A percentile compares a stretch with the other conserved stretches of the same genome.
Conservation (phyloP, 208 protist species). For the Phytomonas sp. region DNA sequence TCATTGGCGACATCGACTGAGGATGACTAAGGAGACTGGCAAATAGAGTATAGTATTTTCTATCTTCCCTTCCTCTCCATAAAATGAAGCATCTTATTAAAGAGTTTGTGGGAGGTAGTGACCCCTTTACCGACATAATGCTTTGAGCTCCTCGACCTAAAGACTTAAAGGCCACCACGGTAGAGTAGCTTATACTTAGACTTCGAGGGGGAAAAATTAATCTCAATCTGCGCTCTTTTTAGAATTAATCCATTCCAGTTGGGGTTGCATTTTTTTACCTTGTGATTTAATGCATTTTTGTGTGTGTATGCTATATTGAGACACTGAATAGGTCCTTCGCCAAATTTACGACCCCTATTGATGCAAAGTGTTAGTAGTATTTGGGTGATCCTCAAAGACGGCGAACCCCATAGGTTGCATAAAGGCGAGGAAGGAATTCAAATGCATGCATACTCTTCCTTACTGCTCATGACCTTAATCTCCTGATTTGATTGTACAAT, state of each 20-base stretch:
- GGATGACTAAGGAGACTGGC: conserved; percentile 1
- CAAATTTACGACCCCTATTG: not conserved
- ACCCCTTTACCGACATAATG: not conserved
- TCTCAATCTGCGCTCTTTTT: not conserved
- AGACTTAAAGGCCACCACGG: not conserved
- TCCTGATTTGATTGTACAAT: not conserved
- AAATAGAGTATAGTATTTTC: not conserved
- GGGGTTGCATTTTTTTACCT: not conserved
- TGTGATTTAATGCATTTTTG: too few relatives aligned
- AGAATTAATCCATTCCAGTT: not conserved
- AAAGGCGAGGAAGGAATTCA: not conserved
- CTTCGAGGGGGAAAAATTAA: not conserved
- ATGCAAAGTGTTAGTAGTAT: not conserved
- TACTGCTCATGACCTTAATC: not conserved
- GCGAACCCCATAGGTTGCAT: not conserved
- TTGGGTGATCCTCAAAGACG: not conserved
- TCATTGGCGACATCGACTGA: conserved; percentile 2
- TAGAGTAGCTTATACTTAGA: not conserved
- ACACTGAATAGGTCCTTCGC: not conserved
- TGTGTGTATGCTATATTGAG: too few relatives aligned
- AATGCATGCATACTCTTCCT: not conserved
- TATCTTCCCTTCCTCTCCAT: not conserved
- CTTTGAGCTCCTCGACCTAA: not conserved
- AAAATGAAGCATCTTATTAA: not conserved
- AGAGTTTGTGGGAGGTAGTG: not conserved